Percentiles rank a stretch among this genome's conserved stretches.
Conservation (phyloP, 495 filamentous ascomycete species). For the Trichoderma orchidacearum region DNA sequence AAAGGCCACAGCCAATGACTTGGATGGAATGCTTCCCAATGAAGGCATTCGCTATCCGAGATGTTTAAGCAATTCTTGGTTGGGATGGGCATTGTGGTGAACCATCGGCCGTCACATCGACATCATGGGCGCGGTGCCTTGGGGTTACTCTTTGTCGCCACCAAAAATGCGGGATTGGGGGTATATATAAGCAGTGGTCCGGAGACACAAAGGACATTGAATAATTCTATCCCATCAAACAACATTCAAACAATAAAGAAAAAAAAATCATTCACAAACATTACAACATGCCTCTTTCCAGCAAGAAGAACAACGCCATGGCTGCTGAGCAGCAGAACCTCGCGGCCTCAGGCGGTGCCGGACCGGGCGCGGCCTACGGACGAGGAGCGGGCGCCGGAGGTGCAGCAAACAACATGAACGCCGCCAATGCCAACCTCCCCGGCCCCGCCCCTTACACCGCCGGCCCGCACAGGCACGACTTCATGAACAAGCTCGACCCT, state of each 20-base stretch:
- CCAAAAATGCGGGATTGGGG: not conserved
- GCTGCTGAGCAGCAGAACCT: not conserved
- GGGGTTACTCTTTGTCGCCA: not conserved
- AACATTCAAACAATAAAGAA: not conserved
- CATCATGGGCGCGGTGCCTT: not conserved
- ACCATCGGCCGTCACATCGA: not conserved
- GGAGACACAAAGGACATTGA: not conserved
- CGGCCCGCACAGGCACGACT: slow-evolving; percentile 22
- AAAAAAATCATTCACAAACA: not conserved
- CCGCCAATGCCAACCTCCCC: slow-evolving; percentile 3
- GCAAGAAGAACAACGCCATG: not conserved
- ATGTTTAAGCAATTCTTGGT: not conserved
- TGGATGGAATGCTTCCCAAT: not conserved
- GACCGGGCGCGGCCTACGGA: not conserved
- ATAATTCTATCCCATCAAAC: not conserved
- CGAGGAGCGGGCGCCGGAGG: not conserved
- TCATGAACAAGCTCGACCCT: slow-evolving; percentile 23
- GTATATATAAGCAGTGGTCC: not conserved
- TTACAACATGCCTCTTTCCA: not conserved
- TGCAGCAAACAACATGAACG: not conserved
- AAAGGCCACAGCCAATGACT: too few relatives aligned
- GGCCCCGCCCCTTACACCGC: slow-evolving; percentile 7
- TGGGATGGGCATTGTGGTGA: not conserved
- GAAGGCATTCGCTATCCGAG: not conserved
- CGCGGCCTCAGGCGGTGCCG: not conserved